Conservation (phyloP, 805 yeast species). For the Pichia phayaonensis region DNA sequence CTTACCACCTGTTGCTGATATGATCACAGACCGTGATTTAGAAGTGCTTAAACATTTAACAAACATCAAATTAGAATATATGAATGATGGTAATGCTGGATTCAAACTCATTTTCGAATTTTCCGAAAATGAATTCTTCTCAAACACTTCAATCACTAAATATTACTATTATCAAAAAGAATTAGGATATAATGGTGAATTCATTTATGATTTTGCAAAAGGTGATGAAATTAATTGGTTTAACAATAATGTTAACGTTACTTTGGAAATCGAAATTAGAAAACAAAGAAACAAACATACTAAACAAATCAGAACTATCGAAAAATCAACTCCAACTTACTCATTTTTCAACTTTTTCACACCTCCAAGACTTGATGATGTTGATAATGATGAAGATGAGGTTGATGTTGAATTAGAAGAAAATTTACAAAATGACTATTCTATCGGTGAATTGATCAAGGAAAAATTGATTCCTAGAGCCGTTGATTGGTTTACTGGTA, state of each 20-base stretch:
- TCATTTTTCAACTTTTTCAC: slow-evolving; percentile 94
- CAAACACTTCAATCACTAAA: slow-evolving; percentile 66
- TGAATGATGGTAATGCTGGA: slow-evolving; percentile 68
- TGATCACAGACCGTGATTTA: slow-evolving; percentile 83
- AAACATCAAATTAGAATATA: slow-evolving; percentile 72
- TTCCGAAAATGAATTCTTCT: slow-evolving; percentile 65
- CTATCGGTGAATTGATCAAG: slow-evolving; percentile 91
- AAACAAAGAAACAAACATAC: slow-evolving; percentile 96
- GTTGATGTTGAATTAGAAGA: slow-evolving; percentile 72
- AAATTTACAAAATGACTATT: slow-evolving; percentile 85
- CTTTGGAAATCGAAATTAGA: slow-evolving; percentile 83
- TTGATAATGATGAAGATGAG: slow-evolving; percentile 43
- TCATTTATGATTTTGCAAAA: slow-evolving; percentile 94
- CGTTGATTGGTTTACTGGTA: slow-evolving; percentile 97
- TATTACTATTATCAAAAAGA: slow-evolving; percentile 92
- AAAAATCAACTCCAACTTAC: slow-evolving; percentile 88
- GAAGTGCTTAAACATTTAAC: slow-evolving; percentile 65
- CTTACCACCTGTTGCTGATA: slow-evolving; percentile 69
- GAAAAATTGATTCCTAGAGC: slow-evolving; percentile 95
- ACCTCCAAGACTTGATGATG: slow-evolving; percentile 58
- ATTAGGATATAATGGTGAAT: slow-evolving; percentile 91
- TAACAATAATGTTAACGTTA: slow-evolving; percentile 71
- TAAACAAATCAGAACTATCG: slow-evolving; percentile 92
- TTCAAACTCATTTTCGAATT: slow-evolving; percentile 83
- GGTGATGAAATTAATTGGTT: slow-evolving; percentile 84